Conservation (phyloP, 352 stramenopile species). For the Phytophthora pisi region DNA sequence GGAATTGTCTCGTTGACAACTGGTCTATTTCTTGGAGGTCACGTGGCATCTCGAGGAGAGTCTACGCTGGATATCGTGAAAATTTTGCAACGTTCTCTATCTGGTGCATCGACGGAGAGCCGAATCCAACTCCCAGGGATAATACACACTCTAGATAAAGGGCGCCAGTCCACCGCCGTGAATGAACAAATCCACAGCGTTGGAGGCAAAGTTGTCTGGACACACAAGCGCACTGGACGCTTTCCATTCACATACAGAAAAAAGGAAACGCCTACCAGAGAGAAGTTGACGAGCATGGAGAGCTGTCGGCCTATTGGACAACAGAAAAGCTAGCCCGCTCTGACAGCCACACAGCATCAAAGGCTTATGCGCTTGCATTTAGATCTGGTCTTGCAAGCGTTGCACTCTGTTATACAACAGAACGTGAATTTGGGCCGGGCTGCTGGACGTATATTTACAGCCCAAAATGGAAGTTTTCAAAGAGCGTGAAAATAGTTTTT, state of each 20-base stretch:
- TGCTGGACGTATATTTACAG: too few relatives aligned
- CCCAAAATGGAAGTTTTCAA: not conserved
- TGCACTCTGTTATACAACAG: too few relatives aligned
- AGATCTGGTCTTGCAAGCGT: too few relatives aligned
- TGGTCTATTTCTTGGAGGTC: not conserved
- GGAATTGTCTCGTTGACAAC: not conserved
- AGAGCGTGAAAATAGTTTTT: not conserved
- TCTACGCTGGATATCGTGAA: not conserved
- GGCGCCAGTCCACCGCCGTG: too few relatives aligned
- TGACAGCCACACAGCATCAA: too few relatives aligned
- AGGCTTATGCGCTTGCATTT: too few relatives aligned
- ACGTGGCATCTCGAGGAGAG: not conserved
- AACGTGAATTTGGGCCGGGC: too few relatives aligned
- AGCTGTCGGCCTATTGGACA: too few relatives aligned
- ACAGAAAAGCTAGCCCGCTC: too few relatives aligned
- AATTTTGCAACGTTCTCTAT: not conserved
- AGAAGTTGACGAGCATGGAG: too few relatives aligned
- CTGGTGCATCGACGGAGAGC: not conserved
- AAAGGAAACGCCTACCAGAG: too few relatives aligned
- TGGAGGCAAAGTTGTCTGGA: not conserved
- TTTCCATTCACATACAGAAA: too few relatives aligned
- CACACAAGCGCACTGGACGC: not conserved
- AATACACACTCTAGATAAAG: not conserved
- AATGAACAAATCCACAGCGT: not conserved
- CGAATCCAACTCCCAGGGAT: not conserved